A percentile compares a stretch with the other conserved stretches of the same genome.
These are phyloP conservation scores for Beauveria asiatica DNA, from an alignment of 2,329 filamentous ascomycete species.

Conservation along the genomic window DNA sequence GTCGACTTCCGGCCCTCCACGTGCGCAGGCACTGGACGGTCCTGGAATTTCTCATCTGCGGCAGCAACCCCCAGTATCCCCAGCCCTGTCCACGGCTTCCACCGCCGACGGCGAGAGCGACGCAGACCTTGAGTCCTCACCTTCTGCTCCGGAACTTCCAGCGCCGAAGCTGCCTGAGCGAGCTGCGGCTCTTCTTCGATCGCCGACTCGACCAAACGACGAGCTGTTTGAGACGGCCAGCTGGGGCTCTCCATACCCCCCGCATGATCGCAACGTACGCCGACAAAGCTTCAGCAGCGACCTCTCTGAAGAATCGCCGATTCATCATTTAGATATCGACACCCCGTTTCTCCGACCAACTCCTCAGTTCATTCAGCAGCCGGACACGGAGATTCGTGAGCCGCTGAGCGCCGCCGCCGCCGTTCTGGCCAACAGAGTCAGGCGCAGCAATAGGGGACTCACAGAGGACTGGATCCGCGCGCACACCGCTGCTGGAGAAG, in stretches of 20 bases:
- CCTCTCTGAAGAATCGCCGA: conserved; percentile 49
- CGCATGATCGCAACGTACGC: conserved; percentile 46
- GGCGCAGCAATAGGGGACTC: conserved; percentile 52
- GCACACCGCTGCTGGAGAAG: conserved; percentile 64
- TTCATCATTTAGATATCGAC: conserved; percentile 53
- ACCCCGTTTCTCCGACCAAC: conserved; percentile 54
- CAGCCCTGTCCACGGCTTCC: conserved; percentile 53
- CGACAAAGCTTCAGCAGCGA: conserved; percentile 49
- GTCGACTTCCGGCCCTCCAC: conserved; percentile 44
- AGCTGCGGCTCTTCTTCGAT: conserved; percentile 45
- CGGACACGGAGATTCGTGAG: conserved; percentile 26
- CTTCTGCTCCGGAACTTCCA: conserved; percentile 49
- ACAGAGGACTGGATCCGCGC: conserved; percentile 83
- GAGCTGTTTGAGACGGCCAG: conserved; percentile 59
- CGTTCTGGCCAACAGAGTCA: conserved; percentile 54
- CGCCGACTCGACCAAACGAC: conserved; percentile 34
- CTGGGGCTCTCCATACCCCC: conserved; percentile 87
- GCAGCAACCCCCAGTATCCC: conserved; percentile 38
- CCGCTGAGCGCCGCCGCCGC: conserved; percentile 48
- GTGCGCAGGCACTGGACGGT: conserved; percentile 54
- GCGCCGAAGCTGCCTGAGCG: conserved; percentile 50
- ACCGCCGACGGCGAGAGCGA: conserved; percentile 45
- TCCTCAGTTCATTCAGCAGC: conserved; percentile 33
- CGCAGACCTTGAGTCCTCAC: conserved; percentile 47
- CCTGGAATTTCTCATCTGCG: conserved; percentile 29